Percentiles rank a stretch among this genome's conserved stretches.
These are phyloP conservation scores for Conoideocrella luteorostrata DNA, from an alignment of 2,329 filamentous ascomycete species.

Conservation along the genomic window DNA sequence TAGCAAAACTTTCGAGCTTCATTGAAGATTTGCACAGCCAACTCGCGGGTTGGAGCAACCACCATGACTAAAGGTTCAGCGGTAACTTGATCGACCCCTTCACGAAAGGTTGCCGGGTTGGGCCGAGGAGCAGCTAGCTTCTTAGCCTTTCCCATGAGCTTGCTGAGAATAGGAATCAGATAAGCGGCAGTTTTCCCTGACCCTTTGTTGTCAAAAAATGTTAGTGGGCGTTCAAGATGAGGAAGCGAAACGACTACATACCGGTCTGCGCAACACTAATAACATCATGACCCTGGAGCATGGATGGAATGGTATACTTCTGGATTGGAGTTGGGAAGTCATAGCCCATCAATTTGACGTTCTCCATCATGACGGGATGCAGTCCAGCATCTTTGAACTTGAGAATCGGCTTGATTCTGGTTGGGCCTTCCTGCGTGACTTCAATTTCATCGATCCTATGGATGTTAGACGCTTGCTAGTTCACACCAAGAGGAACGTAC, in stretches of 20 bases:
- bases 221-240: not conserved
- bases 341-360: constrained; percentile 69
- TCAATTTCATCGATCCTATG: constrained; percentile 47
- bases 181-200: constrained; percentile 96
- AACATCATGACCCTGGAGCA: constrained; percentile 70
- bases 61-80: constrained; percentile 87
- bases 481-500: constrained; percentile 33
- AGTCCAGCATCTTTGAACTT: constrained; percentile 71
- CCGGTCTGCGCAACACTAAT: constrained; percentile 91
- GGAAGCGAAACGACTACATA: constrained; percentile 35
- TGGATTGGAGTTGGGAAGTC: constrained; percentile 77
- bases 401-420: constrained; percentile 44
- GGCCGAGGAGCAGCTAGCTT: constrained; percentile 76
- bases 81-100: constrained; percentile 43
- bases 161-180: constrained; percentile 79
- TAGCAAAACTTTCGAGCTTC: constrained; percentile 92
- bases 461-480: not conserved
- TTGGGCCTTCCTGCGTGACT: constrained; percentile 50
- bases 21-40: constrained; percentile 92
- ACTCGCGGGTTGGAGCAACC: constrained; percentile 79
- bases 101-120: constrained; percentile 49
- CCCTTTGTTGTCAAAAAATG: constrained; percentile 43
- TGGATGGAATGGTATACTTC: constrained; percentile 73
- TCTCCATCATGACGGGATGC: constrained; percentile 76
- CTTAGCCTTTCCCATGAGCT: constrained; percentile 92